Evolutionary conservation across 2,329 filamentous ascomycete genomes (phyloP), one percentile per base, ranked within the genome.

Genomic region (Thelonectria olida): DNA sequence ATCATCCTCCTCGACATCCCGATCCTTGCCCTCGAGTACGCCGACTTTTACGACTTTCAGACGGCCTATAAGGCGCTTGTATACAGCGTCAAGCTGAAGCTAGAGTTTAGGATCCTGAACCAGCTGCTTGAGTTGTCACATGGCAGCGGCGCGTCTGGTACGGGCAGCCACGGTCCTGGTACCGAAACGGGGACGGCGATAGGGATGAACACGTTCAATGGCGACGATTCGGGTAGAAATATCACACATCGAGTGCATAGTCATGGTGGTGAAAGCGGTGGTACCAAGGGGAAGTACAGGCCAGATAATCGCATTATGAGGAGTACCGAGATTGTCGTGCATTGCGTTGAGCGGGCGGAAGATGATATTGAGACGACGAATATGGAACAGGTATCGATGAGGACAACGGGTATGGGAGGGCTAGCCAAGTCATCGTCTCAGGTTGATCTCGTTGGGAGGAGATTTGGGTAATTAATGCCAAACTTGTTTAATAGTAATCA

Each of bases 1-100:
- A 79, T 84, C 47, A 76, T 84, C 20, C 53, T 77, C 2, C 77
- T 84, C 65, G 81, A 84, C 62, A 58, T 82, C 9, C 69, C 76
- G 7, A 73, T 79, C 9, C 64, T 79, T 2, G 72, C 61, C 4
- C 73, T 79, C 23, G 73, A 79, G 56, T 79, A 72, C 60, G 66
- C 74, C 38, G 60, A 76, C 22, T 67, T 74, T 2, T 78, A 76
- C 61, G 64, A 75, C 17, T 44, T 77, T 13, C 76, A 79, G 58
- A 76, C 74, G 0, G 68, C 74, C 12, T 79, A 75, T 66, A 78
- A 79, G 59, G 69, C 70, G 0, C 71, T 76, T 25, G 73, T 76
- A 5, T 79, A 79, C 55, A 75, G 75, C 52, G 64, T 76, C 38
- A 79, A 79, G 61, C 71, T 79, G 54, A 79, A 79, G 61, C 64